A percentile compares a stretch with the other conserved stretches of the same genome.
Evolutionary conservation across 2,329 filamentous ascomycete species (phyloP).

Genomic region (Myriosclerotinia curreyana): DNA sequence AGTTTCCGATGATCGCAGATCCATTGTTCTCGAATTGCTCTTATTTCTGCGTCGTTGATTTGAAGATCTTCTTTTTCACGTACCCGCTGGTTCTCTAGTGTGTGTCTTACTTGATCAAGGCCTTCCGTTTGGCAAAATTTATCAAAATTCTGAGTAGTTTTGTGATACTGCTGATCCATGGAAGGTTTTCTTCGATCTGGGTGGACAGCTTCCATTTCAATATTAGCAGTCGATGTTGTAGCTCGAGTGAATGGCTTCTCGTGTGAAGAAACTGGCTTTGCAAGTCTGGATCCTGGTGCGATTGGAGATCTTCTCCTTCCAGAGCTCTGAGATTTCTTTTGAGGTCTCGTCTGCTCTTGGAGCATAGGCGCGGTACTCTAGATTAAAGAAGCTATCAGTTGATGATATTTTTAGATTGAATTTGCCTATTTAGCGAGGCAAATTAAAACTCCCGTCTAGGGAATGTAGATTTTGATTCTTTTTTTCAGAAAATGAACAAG

Average conservation of each 20-base stretch:
- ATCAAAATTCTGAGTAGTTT: background rate
- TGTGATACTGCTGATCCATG: no score
- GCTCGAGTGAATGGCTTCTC: background rate
- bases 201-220: background rate
- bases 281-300: background rate
- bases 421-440: no score
- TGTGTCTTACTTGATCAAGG: background rate
- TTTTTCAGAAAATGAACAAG: no score
- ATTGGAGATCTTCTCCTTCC: no score
- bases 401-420: no score
- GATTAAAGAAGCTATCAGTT: background rate
- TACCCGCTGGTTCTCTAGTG: background rate
- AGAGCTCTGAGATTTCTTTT: background rate
- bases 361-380: background rate
- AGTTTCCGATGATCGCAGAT: background rate
- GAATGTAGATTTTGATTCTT: no score
- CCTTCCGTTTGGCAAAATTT: background rate
- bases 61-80: background rate
- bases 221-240: background rate
- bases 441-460: no score
- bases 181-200: background rate
- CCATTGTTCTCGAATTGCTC: background rate
- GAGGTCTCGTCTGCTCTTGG: background rate
- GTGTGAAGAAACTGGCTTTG: background rate
- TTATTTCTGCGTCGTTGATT: background rate